Evolutionary conservation across 345 rosid genomes (phyloP).

Genomic region (Crucihimalaya himalaica): DNA sequence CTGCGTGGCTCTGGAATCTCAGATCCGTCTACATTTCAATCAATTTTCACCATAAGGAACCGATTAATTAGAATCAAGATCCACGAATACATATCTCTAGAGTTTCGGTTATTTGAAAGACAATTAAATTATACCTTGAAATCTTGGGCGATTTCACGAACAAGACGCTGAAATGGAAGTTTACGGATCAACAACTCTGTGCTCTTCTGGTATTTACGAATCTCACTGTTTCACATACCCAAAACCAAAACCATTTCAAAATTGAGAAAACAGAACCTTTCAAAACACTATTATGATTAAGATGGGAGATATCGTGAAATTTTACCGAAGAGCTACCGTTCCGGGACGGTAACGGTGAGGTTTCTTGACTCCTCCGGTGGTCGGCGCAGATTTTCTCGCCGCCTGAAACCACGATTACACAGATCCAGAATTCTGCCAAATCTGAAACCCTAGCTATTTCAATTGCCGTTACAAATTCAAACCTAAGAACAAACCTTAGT

Average conservation of each 20-base stretch:
- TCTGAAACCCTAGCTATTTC: not conserved
- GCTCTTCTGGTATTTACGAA: constrained; percentile 64
- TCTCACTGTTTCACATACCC: constrained; percentile 43
- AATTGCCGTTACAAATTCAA: not conserved
- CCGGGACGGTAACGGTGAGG: constrained; percentile 77
- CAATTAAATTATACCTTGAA: constrained; percentile 39
- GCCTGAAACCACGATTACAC: constrained; percentile 43
- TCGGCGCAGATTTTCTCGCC: constrained; percentile 74
- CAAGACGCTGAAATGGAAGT: constrained; percentile 69
- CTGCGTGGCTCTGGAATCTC: constrained; percentile 82
- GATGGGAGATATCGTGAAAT: not conserved
- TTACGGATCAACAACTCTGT: constrained; percentile 76
- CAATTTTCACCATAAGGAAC: not conserved
- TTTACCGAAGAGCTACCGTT: constrained; percentile 71
- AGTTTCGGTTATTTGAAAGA: not conserved
- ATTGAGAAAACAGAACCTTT: not conserved
- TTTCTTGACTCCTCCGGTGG: constrained; percentile 73
- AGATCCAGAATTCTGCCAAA: not conserved
- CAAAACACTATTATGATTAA: not conserved
- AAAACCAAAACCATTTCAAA: not conserved
- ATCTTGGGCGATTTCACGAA: constrained; percentile 77
- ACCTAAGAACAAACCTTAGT: constrained; percentile 41
- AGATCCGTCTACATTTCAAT: constrained; percentile 51
- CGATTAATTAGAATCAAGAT: not conserved
- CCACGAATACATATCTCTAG: not conserved